These are phyloP conservation scores for Aspergillus ibericus DNA, from an alignment of 2,329 filamentous ascomycete genomes.

Conservation along the genomic window DNA sequence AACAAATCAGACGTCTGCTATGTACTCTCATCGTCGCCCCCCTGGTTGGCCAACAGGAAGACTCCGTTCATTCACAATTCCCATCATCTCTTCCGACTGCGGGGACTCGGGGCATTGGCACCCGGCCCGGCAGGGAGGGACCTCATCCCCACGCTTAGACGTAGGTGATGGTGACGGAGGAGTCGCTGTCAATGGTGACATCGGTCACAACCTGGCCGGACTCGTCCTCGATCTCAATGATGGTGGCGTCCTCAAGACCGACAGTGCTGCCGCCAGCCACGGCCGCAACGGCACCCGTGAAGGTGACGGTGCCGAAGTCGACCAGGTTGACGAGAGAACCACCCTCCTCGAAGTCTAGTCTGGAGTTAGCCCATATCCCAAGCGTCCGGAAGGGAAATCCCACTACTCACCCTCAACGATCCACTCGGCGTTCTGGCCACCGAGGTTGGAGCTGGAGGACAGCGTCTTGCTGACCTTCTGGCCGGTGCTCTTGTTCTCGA, in stretches of 20 bases:
- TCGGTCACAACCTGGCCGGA: constrained; percentile 37
- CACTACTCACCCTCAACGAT: constrained; percentile 37
- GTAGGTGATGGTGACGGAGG: constrained; percentile 28
- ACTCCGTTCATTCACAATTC: neutral
- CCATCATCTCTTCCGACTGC: too few relatives aligned
- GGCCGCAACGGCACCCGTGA: constrained; percentile 43
- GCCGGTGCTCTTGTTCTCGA: constrained; percentile 55
- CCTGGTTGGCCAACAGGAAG: neutral
- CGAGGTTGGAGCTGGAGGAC: constrained; percentile 45
- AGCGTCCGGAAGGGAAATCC: too few relatives aligned
- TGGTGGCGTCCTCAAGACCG: constrained; percentile 38
- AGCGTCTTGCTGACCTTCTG: constrained; percentile 54
- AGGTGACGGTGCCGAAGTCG: constrained; percentile 53
- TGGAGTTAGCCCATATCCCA: neutral
- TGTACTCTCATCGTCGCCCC: neutral
- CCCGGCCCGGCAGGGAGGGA: neutral
- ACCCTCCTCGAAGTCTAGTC: constrained; percentile 41
- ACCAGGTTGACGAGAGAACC: constrained; percentile 46
- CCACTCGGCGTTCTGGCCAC: constrained; percentile 61
- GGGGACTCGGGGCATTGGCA: too few relatives aligned
- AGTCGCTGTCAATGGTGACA: constrained; percentile 20
- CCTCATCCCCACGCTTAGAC: constrained; percentile 10
- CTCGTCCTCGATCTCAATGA: constrained; percentile 52
- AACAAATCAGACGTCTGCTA: neutral
- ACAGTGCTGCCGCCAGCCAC: constrained; percentile 28